A percentile compares a stretch with the other conserved stretches of the same genome.
These are phyloP conservation scores for Aureobasidium sp. DNA, from an alignment of 2,329 filamentous ascomycete genomes.

Conservation along the genomic window DNA sequence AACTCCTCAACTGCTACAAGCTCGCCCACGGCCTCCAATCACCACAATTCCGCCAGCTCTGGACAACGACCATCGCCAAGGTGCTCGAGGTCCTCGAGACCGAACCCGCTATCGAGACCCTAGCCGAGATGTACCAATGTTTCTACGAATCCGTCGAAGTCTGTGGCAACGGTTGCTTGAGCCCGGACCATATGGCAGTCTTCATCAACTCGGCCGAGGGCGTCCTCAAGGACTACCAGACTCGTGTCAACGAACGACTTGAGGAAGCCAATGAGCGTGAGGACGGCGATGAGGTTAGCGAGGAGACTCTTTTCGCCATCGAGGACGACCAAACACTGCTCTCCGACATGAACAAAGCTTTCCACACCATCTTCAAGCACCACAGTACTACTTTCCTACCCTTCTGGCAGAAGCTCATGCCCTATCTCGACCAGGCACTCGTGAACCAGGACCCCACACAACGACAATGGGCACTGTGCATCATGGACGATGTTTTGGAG, in stretches of 20 bases:
- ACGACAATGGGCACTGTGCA: constrained; percentile 97
- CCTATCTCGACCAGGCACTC: constrained; percentile 80
- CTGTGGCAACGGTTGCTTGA: constrained; percentile 76
- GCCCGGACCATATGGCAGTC: constrained; percentile 65
- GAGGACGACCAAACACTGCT: constrained; percentile 95
- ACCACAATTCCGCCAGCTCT: constrained; percentile 69
- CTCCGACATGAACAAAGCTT: constrained; percentile 99
- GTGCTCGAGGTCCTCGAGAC: constrained; percentile 87
- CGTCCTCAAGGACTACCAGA: constrained; percentile 86
- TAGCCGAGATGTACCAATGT: constrained; percentile 99
- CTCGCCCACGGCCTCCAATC: constrained; percentile 78
- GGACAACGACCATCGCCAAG: constrained; percentile 79
- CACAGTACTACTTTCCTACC: constrained; percentile 77
- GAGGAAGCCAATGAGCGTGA: constrained; percentile 80
- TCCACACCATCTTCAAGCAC: constrained; percentile 98
- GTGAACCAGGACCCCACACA: constrained; percentile 77
- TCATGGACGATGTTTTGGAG: constrained; percentile 95
- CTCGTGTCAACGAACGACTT: constrained; percentile 71
- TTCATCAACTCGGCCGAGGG: constrained; percentile 84
- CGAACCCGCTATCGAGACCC: constrained; percentile 89
- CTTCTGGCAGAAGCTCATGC: constrained; percentile 77
- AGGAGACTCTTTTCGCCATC: constrained; percentile 81
- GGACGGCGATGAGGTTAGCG: constrained; percentile 63
- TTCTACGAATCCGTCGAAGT: constrained; percentile 98
- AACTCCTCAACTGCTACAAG: constrained; percentile 89